A percentile compares a stretch with the other conserved stretches of the same genome.
Evolutionary conservation across 257 asterid species (phyloP).

Genomic region (Nicotiana otophora): DNA sequence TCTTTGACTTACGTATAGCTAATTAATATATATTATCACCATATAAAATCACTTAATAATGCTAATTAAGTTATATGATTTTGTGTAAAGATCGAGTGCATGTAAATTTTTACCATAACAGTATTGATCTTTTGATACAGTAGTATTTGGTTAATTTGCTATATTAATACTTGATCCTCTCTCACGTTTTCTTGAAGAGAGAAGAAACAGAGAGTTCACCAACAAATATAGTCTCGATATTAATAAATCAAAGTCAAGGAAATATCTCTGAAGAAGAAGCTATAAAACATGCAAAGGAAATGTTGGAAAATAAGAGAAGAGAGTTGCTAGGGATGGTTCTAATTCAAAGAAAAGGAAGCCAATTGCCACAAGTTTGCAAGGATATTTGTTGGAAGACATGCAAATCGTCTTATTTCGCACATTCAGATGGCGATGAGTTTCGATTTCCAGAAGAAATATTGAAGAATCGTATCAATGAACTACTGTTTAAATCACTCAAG

Average conservation of each 20-base stretch:
- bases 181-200: not conserved
- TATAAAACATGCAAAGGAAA: not conserved
- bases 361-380: not conserved
- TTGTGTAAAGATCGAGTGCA: no score
- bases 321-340: slow-evolving; percentile 27
- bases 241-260: not conserved
- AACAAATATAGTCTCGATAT: not conserved
- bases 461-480: not conserved
- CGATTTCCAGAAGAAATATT: not conserved
- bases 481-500: not conserved
- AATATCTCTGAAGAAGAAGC: slow-evolving; percentile 21
- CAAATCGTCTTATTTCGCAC: not conserved
- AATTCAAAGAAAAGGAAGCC: slow-evolving; percentile 1
- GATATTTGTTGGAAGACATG: not conserved
- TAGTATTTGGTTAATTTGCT: no score
- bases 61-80: no score
- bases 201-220: not conserved
- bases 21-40: no score
- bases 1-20: no score
- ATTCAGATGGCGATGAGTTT: not conserved
- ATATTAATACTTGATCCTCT: not conserved
- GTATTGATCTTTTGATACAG: no score
- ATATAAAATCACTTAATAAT: no score
- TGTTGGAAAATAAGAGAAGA: slow-evolving; percentile 23
- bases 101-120: no score